phyloP scores from a whole-genome alignment of 257 asterid genomes.

The Gynochthodes officinalis region DNA sequence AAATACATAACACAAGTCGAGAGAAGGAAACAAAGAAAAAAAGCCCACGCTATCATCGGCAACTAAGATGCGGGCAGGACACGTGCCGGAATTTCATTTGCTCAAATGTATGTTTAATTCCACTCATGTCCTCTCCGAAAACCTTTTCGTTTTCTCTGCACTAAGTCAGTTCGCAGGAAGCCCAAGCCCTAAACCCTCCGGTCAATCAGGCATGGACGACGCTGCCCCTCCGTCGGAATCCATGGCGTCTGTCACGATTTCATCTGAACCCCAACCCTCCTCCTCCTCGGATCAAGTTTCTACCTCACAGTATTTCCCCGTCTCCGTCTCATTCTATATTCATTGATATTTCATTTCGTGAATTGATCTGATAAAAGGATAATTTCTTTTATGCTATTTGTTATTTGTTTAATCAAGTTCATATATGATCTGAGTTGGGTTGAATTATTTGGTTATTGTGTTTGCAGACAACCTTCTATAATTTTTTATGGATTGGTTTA shows the following conservation, averaged over 20 bases:
- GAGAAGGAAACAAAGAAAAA: too few relatives aligned
- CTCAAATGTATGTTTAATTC: not conserved
- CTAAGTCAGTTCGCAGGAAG: not conserved
- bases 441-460: not conserved
- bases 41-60: too few relatives aligned
- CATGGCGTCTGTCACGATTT: constrained; percentile 14
- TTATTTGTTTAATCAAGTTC: not conserved
- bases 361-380: too few relatives aligned
- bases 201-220: constrained; percentile 11
- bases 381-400: not conserved
- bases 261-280: constrained; percentile 2
- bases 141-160: not conserved
- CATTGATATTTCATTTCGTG: not conserved
- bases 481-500: not conserved
- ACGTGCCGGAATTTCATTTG: not conserved
- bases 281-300: constrained; percentile 5
- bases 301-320: not conserved
- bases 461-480: not conserved
- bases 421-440: not conserved
- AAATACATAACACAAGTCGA: too few relatives aligned
- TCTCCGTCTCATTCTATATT: not conserved
- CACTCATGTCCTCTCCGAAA: not conserved
- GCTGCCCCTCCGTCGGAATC: constrained; percentile 13
- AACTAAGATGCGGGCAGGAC: too few relatives aligned
- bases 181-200: not conserved